Evolutionary conservation across 768 basidiomycete species (phyloP).

Genomic region (Mycena olivaceomarginata): DNA sequence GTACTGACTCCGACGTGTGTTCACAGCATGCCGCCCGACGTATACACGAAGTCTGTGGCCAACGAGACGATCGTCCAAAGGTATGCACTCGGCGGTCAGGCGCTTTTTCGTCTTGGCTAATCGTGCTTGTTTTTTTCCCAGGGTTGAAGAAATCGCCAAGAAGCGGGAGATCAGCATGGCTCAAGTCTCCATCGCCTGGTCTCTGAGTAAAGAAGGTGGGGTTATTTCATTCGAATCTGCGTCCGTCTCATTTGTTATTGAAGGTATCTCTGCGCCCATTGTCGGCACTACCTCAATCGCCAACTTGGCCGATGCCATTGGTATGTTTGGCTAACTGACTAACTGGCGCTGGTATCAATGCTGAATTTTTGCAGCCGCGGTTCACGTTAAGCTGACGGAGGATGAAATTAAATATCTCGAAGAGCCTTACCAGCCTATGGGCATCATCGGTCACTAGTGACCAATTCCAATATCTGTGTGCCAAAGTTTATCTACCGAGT

Average conservation of each 20-base stretch:
- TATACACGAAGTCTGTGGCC: conserved; percentile 37
- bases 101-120: not conserved
- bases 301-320: conserved; percentile 71
- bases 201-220: conserved; percentile 61
- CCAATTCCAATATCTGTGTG: no score
- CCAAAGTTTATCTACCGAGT: no score
- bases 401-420: conserved; percentile 38
- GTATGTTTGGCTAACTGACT: conserved; percentile 48
- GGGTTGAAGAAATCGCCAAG: conserved; percentile 75
- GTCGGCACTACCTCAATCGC: conserved; percentile 71
- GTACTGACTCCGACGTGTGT: conserved; percentile 7
- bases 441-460: conserved; percentile 13
- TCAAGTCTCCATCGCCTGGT: conserved; percentile 74
- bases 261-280: conserved; percentile 74
- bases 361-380: conserved; percentile 25
- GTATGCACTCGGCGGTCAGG: not conserved
- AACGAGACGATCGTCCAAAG: conserved; percentile 31
- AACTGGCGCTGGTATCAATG: conserved; percentile 27
- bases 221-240: not conserved
- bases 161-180: conserved; percentile 74
- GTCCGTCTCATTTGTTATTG: not conserved
- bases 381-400: conserved; percentile 24
- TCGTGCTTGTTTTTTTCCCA: conserved; percentile 31
- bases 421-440: conserved; percentile 40
- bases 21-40: no score